phyloP scores from a whole-genome alignment of 2,329 filamentous ascomycete species.

The Colletotrichum sp. region DNA sequence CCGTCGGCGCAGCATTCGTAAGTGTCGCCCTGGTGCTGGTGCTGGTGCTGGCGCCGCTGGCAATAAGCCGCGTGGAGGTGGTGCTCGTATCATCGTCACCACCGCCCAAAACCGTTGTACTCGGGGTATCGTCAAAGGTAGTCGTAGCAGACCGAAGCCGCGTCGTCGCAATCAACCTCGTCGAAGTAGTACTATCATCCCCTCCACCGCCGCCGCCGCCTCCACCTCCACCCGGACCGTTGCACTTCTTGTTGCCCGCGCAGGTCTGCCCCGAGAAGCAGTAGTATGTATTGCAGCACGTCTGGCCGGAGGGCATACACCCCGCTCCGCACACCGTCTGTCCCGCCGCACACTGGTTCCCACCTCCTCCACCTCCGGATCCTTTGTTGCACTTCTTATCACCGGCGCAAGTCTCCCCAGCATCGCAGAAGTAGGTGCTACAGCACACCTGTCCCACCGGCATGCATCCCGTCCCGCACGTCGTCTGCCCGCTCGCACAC shows the following conservation, averaged over 20 bases:
- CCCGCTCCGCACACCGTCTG: constrained; percentile 27
- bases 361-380: neutral
- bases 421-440: constrained; percentile 22
- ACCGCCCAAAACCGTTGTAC: neutral
- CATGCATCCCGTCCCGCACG: constrained; percentile 30
- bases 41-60: neutral
- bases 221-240: neutral
- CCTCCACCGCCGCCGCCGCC: neutral
- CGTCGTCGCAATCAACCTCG: neutral
- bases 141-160: neutral
- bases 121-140: neutral
- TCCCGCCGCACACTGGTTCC: neutral
- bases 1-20: neutral
- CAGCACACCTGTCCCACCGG: constrained; percentile 31
- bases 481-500: constrained; percentile 17
- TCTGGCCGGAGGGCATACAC: constrained; percentile 32
- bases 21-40: neutral
- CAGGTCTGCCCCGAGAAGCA: constrained; percentile 23
- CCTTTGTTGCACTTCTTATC: neutral
- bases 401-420: constrained; percentile 11
- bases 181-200: neutral
- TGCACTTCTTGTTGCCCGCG: neutral
- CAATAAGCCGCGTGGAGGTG: constrained; percentile 6
- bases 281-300: constrained; percentile 28
- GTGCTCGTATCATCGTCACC: neutral